phyloP scores from a whole-genome alignment of 2,329 filamentous ascomycete genomes.

The Alternaria panax region DNA sequence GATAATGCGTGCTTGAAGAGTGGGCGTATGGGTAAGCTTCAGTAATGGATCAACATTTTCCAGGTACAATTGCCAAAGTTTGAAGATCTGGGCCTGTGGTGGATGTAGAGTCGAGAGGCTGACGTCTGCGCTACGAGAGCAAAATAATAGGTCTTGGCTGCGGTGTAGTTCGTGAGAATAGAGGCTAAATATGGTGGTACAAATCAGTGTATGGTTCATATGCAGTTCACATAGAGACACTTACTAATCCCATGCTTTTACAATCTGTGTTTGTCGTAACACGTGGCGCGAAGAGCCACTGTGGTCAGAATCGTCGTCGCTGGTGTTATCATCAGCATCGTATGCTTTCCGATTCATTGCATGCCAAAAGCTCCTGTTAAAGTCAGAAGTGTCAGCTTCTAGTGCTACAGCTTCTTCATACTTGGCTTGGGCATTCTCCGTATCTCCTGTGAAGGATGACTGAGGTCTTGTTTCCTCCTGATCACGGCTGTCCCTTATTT shows the following conservation, averaged over 20 bases:
- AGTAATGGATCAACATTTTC: slow-evolving; percentile 51
- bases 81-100: slow-evolving; percentile 69
- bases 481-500: neutral
- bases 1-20: slow-evolving; percentile 64
- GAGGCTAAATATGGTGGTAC: slow-evolving; percentile 13
- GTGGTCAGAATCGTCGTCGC: slow-evolving; percentile 8
- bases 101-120: slow-evolving; percentile 71
- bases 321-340: slow-evolving; percentile 1
- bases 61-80: slow-evolving; percentile 77
- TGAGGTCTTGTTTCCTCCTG: neutral
- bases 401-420: neutral
- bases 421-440: slow-evolving; percentile 7
- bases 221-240: neutral
- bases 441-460: neutral
- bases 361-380: slow-evolving; percentile 31
- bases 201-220: neutral
- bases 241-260: slow-evolving; percentile 54
- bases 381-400: slow-evolving; percentile 6
- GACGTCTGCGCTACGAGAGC: slow-evolving; percentile 59
- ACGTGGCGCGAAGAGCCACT: slow-evolving; percentile 17
- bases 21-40: slow-evolving; percentile 41
- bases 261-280: slow-evolving; percentile 41
- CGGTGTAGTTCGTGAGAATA: slow-evolving; percentile 33
- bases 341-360: slow-evolving; percentile 29
- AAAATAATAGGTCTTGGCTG: slow-evolving; percentile 63